These are phyloP conservation scores for Cladosporium sphaerospermum DNA, from an alignment of 2,329 filamentous ascomycete genomes.

Conservation along the genomic window DNA sequence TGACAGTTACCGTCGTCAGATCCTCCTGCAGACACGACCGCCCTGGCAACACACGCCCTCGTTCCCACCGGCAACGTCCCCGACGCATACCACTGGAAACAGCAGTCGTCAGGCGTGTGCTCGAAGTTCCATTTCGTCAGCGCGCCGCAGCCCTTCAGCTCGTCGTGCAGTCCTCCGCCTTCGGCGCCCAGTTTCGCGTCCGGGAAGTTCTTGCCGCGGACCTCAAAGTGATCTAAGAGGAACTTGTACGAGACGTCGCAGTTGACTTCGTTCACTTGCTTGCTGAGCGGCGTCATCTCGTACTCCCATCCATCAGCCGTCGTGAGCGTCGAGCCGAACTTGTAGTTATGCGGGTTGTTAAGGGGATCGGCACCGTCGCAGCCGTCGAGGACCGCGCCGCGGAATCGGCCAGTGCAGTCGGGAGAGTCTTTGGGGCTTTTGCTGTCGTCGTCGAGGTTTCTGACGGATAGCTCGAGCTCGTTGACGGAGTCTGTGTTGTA, in stretches of 20 bases:
- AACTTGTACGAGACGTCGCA: slow-evolving; percentile 11
- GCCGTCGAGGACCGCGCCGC: slow-evolving; percentile 9
- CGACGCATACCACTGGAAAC: slow-evolving; percentile 5
- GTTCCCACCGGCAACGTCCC: not conserved
- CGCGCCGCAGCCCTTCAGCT: not conserved
- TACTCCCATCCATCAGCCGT: slow-evolving; percentile 11
- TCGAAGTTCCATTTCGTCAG: slow-evolving; percentile 1
- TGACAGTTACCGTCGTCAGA: not conserved
- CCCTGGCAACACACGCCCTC: slow-evolving; percentile 3
- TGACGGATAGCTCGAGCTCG: slow-evolving; percentile 5
- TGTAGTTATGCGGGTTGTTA: slow-evolving; percentile 12
- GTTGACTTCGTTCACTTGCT: slow-evolving; percentile 11
- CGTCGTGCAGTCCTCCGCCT: slow-evolving; percentile 1
- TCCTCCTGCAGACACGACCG: not conserved
- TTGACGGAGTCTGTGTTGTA: slow-evolving; percentile 9
- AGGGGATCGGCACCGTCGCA: slow-evolving; percentile 9
- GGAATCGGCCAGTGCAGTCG: slow-evolving; percentile 3
- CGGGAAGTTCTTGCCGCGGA: slow-evolving; percentile 12
- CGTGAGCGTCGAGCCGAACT: slow-evolving; percentile 8
- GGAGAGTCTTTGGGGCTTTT: slow-evolving; percentile 2
- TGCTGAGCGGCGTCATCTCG: slow-evolving; percentile 8
- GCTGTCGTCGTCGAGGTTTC: not conserved
- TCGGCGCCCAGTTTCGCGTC: not conserved
- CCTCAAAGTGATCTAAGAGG: slow-evolving; percentile 1
- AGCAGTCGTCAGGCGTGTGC: slow-evolving; percentile 1